Evolutionary conservation across 2,329 filamentous ascomycete genomes (phyloP).

Genomic region (Xylariaceae sp.): DNA sequence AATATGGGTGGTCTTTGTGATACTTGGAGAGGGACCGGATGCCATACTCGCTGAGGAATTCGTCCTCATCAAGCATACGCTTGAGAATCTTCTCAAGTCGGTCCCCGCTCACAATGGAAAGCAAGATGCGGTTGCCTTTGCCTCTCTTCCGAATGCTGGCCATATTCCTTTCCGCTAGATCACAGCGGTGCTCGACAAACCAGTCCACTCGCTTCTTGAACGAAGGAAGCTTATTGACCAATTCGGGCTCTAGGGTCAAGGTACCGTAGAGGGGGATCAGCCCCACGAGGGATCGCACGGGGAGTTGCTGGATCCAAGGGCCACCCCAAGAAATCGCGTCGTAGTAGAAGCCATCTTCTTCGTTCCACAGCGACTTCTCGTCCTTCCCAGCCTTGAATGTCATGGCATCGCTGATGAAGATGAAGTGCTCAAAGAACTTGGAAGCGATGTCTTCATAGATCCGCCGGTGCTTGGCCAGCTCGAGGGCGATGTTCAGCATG

Average conservation of each 20-base stretch:
- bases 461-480: constrained; percentile 88
- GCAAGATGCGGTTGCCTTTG: constrained; percentile 78
- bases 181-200: constrained; percentile 84
- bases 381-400: constrained; percentile 66
- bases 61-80: constrained; percentile 88
- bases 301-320: constrained; percentile 86
- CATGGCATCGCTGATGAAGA: constrained; percentile 97
- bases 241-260: constrained; percentile 83
- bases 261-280: constrained; percentile 91
- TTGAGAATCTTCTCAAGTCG: constrained; percentile 82
- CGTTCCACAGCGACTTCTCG: constrained; percentile 89
- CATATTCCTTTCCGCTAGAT: constrained; percentile 88
- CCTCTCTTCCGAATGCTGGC: constrained; percentile 85
- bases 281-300: constrained; percentile 84
- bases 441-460: constrained; percentile 96
- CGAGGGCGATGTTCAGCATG: constrained; percentile 95
- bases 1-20: constrained; percentile 83
- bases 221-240: constrained; percentile 82
- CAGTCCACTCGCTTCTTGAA: constrained; percentile 92
- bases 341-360: constrained; percentile 96
- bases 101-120: constrained; percentile 88
- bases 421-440: constrained; percentile 98
- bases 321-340: constrained; percentile 96
- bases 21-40: constrained; percentile 88
- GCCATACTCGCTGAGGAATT: constrained; percentile 85